phyloP scores from a whole-genome alignment of 2,329 filamentous ascomycete species.

The Corynespora cassiicola region DNA sequence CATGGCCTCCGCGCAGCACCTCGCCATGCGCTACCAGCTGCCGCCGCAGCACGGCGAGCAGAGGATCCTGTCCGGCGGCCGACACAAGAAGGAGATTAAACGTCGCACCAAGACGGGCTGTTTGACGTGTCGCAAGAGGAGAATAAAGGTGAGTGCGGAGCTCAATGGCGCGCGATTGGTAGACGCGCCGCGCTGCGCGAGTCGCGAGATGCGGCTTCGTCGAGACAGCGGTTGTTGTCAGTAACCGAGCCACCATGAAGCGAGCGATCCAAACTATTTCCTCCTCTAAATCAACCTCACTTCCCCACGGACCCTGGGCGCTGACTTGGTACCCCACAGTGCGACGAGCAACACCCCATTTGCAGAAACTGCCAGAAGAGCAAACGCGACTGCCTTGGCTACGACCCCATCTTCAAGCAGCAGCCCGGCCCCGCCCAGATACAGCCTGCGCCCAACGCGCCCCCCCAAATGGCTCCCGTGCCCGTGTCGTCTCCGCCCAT shows the following conservation, averaged over 20 bases:
- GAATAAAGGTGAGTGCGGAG: constrained; percentile 69
- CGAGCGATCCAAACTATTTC: constrained; percentile 41
- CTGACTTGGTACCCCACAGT: too few relatives aligned
- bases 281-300: constrained; percentile 40
- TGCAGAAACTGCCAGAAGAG: constrained; percentile 92
- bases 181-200: constrained; percentile 35
- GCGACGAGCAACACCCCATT: constrained; percentile 91
- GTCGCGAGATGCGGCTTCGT: constrained; percentile 20
- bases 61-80: constrained; percentile 65
- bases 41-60: constrained; percentile 55
- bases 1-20: constrained; percentile 55
- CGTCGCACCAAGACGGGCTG: constrained; percentile 78
- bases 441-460: constrained; percentile 69
- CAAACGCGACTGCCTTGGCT: constrained; percentile 84
- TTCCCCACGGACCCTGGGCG: constrained; percentile 16
- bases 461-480: constrained; percentile 37
- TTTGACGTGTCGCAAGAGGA: constrained; percentile 62
- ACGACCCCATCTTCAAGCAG: constrained; percentile 86
- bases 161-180: constrained; percentile 30
- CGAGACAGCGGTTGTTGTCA: constrained; percentile 24
- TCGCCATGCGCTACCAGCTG: constrained; percentile 62
- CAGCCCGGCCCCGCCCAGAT: constrained; percentile 73
- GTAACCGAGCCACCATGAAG: constrained; percentile 48
- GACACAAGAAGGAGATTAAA: constrained; percentile 78
- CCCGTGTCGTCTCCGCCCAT: constrained; percentile 40